Base-by-base conservation (phyloP, 768 basidiomycete species). In the Tubosaeta sp. region DNA sequence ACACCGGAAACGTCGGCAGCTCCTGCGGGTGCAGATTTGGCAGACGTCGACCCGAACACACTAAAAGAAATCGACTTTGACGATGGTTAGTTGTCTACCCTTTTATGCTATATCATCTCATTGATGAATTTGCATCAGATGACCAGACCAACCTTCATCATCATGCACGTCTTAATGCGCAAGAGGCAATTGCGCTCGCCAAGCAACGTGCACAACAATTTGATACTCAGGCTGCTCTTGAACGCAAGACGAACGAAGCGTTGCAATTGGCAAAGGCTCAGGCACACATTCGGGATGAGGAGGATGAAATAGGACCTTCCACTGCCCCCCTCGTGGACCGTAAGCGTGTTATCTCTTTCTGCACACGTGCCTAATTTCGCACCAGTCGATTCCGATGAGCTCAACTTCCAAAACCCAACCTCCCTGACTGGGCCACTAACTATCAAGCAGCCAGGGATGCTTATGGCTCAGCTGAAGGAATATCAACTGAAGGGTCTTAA, bases 381-480 rank as follows among this genome's bases (percentile, higher is more conserved):
- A 49, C 6, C 53, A 94, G 92, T 95, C 59, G 94, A 95, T 67
- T 91, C 90, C 18, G 94, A 96, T 62, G 95, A 98, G 64, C 83
- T 99, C 34, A 97, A 99, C 71, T 98, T 99, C 84, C 94, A 97
- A 72, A 98, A 99, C 63, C 96, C 96, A 8, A 92, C 93, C 4
- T 90, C 91, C 14, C 70, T 94, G 57, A 88, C 79, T 41, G 93
- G 91, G 9, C 82, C 84, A 9, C 71, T 94, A 57, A 90, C 87
- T 4, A 87, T 98, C 59, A 80, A 81, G 18, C 96, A 99, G 63
- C 96, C 96, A 7, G 84, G 83, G 69, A 95, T 98, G 90, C 76
- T 99, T 55, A 92, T 93, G 81, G 93, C 94, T 8, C 90, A 92
- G 58, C 73, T 99, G 48, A 99, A 99, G 70, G 96, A 99, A 68